Base-by-base conservation (phyloP, 2,329 filamentous ascomycete species). In the Penicillium sclerotiorum region DNA sequence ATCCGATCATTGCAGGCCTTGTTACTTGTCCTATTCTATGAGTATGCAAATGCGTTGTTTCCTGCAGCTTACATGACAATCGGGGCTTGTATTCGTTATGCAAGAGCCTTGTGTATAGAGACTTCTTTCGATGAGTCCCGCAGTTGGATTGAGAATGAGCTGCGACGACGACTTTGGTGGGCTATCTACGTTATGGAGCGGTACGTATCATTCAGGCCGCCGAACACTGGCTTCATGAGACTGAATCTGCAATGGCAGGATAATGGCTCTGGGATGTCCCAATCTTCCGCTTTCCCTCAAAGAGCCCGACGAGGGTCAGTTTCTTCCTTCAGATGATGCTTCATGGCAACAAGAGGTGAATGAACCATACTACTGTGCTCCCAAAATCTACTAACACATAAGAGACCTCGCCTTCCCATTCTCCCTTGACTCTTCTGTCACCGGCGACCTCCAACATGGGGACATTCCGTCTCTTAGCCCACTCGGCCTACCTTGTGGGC, bases 1-100 rank as follows among this genome's bases (percentile, higher is more conserved):
- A 55, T 80, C 13, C 64, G 73, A 38, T 61, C 75, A 32, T 65
- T 80, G 7, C 78, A 80, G 58, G 73, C 74, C 4, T 67, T 73
- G 51, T 53, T 79, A 1, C 66, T 80, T 12, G 63, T 80, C 18
- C 68, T 76, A 7, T 60, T 78, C 2, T 80, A 78, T 57, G 77
- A 80, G 56, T 67, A 75, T 49, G 73, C 75, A 1, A 77, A 80
- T 52, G 72, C 68, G 3, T 75, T 80, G 39, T 80, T 80, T 53
- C 78, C 78, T 3, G 73, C 76, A 9, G 76, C 76, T 12, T 80
- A 75, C 68, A 74, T 80, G 62, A 74, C 74, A 1, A 67, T 77
- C 5, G 77, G 73, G 2, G 65, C 67, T 58, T 77, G 74, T 59
- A 67, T 73, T 17, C 64, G 77, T 46, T 77, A 79, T 55, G 70